These are phyloP conservation scores for Vicia sativa DNA, from an alignment of 306 rosid genomes.

Conservation along the genomic window DNA sequence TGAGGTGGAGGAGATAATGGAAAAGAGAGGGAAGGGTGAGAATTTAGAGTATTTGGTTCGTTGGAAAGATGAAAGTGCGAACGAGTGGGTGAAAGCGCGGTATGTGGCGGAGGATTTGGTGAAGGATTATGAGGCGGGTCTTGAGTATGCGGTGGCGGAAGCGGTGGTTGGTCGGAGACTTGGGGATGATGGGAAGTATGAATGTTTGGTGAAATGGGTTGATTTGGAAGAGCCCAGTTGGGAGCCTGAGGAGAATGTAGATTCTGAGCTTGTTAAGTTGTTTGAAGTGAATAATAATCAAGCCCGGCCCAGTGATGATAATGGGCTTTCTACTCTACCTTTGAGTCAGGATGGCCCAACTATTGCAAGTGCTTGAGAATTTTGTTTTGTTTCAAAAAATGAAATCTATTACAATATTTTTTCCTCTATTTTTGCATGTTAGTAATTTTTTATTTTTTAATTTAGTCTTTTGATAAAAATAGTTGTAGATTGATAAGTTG, in stretches of 20 bases:
- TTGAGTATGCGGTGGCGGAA: conserved; percentile 89
- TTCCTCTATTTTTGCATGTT: background rate
- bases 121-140: conserved; percentile 74
- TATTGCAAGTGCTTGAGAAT: background rate
- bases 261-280: conserved; percentile 53
- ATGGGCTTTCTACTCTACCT: background rate
- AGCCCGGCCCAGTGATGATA: conserved; percentile 32
- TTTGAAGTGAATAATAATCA: conserved; percentile 43
- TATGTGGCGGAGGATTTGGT: conserved; percentile 72
- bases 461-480: too few species aligned
- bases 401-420: background rate
- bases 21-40: conserved; percentile 79
- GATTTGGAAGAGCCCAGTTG: conserved; percentile 83
- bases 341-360: conserved; percentile 34
- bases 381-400: conserved; percentile 10
- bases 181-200: conserved; percentile 66
- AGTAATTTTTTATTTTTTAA: background rate
- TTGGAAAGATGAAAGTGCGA: conserved; percentile 82
- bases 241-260: conserved; percentile 90
- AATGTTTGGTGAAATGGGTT: conserved; percentile 81
- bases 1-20: conserved; percentile 73
- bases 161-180: conserved; percentile 66
- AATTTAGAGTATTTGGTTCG: conserved; percentile 68
- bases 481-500: too few species aligned
- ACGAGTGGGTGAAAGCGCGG: conserved; percentile 77